phyloP scores from a whole-genome alignment of 2,329 filamentous ascomycete species.

The Alternaria gansuensis region DNA sequence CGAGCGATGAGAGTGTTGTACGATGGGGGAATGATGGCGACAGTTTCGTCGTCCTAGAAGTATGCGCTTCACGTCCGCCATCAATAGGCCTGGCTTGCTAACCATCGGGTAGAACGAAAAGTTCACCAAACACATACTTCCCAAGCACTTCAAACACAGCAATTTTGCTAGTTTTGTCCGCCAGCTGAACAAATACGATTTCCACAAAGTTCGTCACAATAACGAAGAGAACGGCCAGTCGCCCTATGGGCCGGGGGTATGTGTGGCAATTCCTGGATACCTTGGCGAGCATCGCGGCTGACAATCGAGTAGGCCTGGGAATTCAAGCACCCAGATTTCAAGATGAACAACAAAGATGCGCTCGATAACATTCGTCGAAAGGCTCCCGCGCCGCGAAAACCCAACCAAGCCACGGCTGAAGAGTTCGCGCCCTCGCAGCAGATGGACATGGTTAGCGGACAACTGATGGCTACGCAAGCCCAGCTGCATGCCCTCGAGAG shows the following conservation, averaged over 20 bases:
- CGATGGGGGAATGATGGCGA: constrained; percentile 95
- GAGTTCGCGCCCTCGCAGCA: constrained; percentile 87
- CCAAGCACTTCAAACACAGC: constrained; percentile 99
- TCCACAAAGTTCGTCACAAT: constrained; percentile 94
- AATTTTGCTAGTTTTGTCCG: constrained; percentile 98
- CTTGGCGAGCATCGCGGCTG: constrained; percentile 18
- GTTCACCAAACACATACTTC: constrained; percentile 95
- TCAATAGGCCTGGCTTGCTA: constrained; percentile 17
- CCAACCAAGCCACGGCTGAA: constrained; percentile 59
- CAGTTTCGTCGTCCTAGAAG: constrained; percentile 97
- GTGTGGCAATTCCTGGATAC: constrained; percentile 6
- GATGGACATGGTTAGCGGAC: constrained; percentile 86
- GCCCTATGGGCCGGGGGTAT: constrained; percentile 80
- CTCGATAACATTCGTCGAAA: constrained; percentile 96
- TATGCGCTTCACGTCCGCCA: constrained; percentile 54
- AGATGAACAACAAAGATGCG: constrained; percentile 93
- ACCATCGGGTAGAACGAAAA: constrained; percentile 79
- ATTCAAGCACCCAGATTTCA: constrained; percentile 97
- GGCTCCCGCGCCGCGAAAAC: constrained; percentile 87
- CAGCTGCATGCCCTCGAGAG: constrained; percentile 89
- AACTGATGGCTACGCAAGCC: constrained; percentile 87
- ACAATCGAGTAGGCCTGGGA: constrained; percentile 76
- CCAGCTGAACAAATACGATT: constrained; percentile 96
- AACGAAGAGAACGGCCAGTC: constrained; percentile 86
- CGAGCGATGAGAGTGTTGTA: constrained; percentile 89